Evolutionary conservation across 1,284 basidiomycete genomes (phyloP), one percentile per base, ranked within the genome.

Genomic region (Neolentinus lepideus): DNA sequence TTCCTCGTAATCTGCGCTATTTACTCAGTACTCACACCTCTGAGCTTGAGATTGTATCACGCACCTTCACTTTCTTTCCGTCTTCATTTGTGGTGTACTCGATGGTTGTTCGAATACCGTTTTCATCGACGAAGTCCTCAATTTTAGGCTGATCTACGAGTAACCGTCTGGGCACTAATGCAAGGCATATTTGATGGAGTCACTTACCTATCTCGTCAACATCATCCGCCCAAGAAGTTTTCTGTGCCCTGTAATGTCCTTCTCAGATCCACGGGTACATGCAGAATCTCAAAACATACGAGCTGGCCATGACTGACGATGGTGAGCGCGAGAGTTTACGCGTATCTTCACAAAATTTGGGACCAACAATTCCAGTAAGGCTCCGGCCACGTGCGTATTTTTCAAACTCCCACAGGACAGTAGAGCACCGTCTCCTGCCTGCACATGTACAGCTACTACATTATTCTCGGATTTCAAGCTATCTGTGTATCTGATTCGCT

Each of bases 31-130:
- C 19, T 12, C 16, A 10, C 25, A 26, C 27, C 29, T 3, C 54
- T 43, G 51, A 19, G 24, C 3, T 45, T 12, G 26, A 14, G 4
- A 21, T 52, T 45, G 11, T 16, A 51, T 31, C 21, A 63, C 76
- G 54, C 60, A 90, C 93, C 78, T 99, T 99, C 69, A 99, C 86
- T 71, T 91, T 94, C 73, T 95, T 94, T 19, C 94, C 96, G 24
- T 95, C 88, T 51, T 98, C 94, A 64, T 98, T 95, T 55, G 90
- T 73, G 51, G 79, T 79, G 71, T 90, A 94, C 67, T 95, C 93
- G 50, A 92, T 77, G 4, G 88, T 88, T 8, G 90, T 91, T 38
- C 92, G 84, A 65, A 98, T 82, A 1, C 95, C 95, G 65, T 96
- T 91, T 62, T 92, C 89, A 67, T 95, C 94, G 51, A 89, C 76